Evolutionary conservation across 1,284 basidiomycete species (phyloP), one percentile per base, ranked within the genome.

Genomic region (Boletellus deceptivus): DNA sequence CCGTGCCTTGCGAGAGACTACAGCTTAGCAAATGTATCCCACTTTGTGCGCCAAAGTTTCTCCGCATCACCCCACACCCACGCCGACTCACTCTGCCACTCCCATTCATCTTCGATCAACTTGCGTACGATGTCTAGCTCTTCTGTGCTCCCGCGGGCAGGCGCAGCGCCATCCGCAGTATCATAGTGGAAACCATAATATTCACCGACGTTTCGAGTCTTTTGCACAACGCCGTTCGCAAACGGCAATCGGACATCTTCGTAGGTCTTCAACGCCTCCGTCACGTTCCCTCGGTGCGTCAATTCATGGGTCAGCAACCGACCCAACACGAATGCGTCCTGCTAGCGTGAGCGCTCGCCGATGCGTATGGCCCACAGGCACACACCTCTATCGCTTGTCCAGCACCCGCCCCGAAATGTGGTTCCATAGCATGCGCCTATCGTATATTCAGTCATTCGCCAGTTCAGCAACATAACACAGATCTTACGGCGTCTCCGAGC

Each of bases 311-410:
- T 57, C 16, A 72, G 60, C n/a, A 71, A 55, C 1, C 69, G 61
- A 7, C 68, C 70, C 24, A 73, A 52, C 24, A 73, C 59, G 51
- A 58, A 69, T 14, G 71, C 72, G 47, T 73, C 72, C 68, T 72
- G 47, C 6, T 11, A n/a, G 17, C 16, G 24, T 13, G 17, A 4
- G 4, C 8, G 22, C 18, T 3, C 6, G 22, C 34, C 42, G 29
- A 24, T 17, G 7, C 11, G 17, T 35, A 24, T 40, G 4, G 10
- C 13, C 11, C 13, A 18, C 16, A n/a, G 40, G 8, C 14, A 42
- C 50, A 2, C 33, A 71, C 69, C 55, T 70, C 67, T 9, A 71
- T 63, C n/a, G 67, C 63, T 34, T 63, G 68, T 18, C 61, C 62
- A 4, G 68, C 70, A 5, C 70, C 70, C 1, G 64, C 62, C 0